Evolutionary conservation across 352 stramenopile species (phyloP).

Genomic region (Blastocystis sp.): DNA sequence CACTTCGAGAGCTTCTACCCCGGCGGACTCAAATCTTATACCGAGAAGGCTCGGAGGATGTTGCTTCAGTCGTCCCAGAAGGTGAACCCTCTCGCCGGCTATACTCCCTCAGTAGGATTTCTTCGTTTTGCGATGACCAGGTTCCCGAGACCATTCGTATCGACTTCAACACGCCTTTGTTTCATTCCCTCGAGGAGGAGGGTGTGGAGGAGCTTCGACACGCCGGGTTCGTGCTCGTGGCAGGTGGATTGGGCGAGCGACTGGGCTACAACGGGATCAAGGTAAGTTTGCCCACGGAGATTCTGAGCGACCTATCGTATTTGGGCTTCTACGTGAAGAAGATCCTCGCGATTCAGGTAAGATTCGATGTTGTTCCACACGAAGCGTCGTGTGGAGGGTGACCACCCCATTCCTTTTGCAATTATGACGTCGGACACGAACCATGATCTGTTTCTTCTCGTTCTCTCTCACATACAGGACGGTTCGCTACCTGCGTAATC

Average conservation of each 20-base stretch:
- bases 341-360: background rate
- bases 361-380: background rate
- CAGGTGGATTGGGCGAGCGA: constrained; percentile 87
- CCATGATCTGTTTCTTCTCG: background rate
- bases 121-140: constrained; percentile 60
- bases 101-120: constrained; percentile 58
- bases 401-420: constrained; percentile 8
- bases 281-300: constrained; percentile 81
- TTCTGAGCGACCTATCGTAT: background rate
- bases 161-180: constrained; percentile 63
- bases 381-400: background rate
- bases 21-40: constrained; percentile 64
- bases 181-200: constrained; percentile 62
- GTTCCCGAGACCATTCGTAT: constrained; percentile 64
- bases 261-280: constrained; percentile 91
- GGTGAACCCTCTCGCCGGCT: constrained; percentile 68
- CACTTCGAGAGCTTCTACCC: constrained; percentile 63
- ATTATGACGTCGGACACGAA: constrained; percentile 35
- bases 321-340: background rate
- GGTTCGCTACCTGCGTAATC: constrained; percentile 71
- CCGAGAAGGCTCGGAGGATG: constrained; percentile 64
- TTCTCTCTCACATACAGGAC: constrained; percentile 65
- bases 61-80: constrained; percentile 62
- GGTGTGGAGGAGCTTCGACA: constrained; percentile 62
- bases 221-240: constrained; percentile 86